Evolutionary conservation across 2,329 filamentous ascomycete genomes (phyloP).

Genomic region (Talaromyces piceae): DNA sequence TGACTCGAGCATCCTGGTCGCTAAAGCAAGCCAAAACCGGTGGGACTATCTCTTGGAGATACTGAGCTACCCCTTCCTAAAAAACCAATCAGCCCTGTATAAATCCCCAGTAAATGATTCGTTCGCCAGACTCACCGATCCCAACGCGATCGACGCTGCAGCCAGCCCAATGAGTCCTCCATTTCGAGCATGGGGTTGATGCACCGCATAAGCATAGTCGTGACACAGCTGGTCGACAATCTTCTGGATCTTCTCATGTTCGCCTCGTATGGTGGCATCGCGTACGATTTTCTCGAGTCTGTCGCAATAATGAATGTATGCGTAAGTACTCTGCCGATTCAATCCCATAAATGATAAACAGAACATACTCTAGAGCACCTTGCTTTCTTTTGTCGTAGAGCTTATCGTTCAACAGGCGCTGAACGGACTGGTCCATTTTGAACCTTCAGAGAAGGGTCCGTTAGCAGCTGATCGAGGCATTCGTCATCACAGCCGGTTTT

Average conservation of each 20-base stretch:
- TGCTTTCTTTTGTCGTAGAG: conserved; percentile 97
- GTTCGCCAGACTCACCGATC: conserved; percentile 58
- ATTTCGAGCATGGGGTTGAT: conserved; percentile 93
- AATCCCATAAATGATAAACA: neutral
- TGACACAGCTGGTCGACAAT: conserved; percentile 96
- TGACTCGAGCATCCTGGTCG: conserved; percentile 92
- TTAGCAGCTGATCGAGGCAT: neutral
- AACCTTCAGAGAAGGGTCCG: conserved; percentile 5
- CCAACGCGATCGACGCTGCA: conserved; percentile 90
- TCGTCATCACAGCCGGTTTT: neutral
- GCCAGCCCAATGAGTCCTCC: conserved; percentile 92
- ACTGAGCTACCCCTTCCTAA: conserved; percentile 77
- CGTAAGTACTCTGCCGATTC: conserved; percentile 6
- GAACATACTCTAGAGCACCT: conserved; percentile 77
- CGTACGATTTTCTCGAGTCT: conserved; percentile 88
- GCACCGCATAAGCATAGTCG: conserved; percentile 94
- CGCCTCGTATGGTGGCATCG: conserved; percentile 67
- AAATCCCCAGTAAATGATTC: neutral
- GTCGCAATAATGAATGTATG: conserved; percentile 5
- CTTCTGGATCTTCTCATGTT: conserved; percentile 71
- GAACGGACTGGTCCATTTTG: conserved; percentile 78
- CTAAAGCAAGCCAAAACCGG: conserved; percentile 96
- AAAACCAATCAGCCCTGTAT: neutral
- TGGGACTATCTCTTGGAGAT: conserved; percentile 88
- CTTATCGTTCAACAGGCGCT: conserved; percentile 92